A percentile compares a stretch with the other conserved stretches of the same genome.
Conservation (phyloP, 768 basidiomycete genomes). For the Boletales sp. region DNA sequence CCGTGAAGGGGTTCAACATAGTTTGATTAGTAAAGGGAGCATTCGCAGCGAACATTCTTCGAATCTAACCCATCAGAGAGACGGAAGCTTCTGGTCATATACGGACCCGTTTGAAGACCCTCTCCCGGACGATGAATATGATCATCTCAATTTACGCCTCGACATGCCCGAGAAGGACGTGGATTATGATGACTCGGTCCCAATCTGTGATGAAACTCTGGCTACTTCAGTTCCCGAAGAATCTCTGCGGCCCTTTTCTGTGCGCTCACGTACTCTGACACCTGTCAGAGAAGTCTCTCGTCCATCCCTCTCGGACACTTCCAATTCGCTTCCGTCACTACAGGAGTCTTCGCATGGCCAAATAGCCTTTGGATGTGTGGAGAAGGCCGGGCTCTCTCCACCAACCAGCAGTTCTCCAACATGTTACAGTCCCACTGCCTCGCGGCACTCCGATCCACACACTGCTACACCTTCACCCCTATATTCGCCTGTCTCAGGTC, state of each 20-base stretch:
- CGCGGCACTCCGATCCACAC: constrained; percentile 25
- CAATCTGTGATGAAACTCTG: constrained; percentile 9
- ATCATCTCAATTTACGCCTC: constrained; percentile 9
- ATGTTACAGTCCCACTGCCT: constrained; percentile 20
- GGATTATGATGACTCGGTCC: constrained; percentile 14
- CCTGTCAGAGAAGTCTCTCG: constrained; percentile 33
- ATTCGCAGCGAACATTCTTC: constrained; percentile 4
- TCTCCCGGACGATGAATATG: constrained; percentile 17
- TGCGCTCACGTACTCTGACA: constrained; percentile 27
- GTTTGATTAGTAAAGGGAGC: constrained; percentile 20
- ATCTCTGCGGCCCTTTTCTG: constrained; percentile 13
- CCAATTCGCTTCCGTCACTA: constrained; percentile 23
- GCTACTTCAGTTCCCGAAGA: constrained; percentile 10
- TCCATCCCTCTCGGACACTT: constrained; percentile 14
- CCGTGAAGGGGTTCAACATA: constrained; percentile 14
- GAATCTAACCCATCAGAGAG: constrained; percentile 9
- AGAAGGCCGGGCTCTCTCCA: constrained; percentile 20
- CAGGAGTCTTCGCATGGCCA: constrained; percentile 22
- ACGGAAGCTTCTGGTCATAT: constrained; percentile 34
- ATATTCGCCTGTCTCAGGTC: constrained; percentile 43
- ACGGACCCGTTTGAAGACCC: constrained; percentile 43
- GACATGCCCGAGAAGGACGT: constrained; percentile 16
- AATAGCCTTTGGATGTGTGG: constrained; percentile 24
- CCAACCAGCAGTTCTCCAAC: constrained; percentile 11
- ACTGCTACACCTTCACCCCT: constrained; percentile 28